These are phyloP conservation scores for Buxus sempervirens DNA, from an alignment of 164 flowering plant species.

Conservation along the genomic window DNA sequence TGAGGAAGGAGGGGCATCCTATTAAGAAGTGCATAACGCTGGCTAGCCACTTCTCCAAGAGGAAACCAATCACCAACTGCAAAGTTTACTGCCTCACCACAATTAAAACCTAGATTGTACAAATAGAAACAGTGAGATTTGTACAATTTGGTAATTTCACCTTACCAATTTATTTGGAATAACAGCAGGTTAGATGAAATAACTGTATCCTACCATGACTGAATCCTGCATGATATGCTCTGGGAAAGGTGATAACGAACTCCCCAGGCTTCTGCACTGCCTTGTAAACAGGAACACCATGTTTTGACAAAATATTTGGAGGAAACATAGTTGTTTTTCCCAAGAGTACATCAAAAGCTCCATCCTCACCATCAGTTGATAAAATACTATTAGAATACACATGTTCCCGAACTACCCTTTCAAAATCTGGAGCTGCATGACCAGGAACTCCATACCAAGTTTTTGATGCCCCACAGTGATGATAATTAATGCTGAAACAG, in stretches of 20 bases:
- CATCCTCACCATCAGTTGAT: constrained; percentile 76
- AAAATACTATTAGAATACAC: constrained; percentile 72
- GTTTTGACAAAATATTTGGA: constrained; percentile 72
- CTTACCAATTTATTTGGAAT: not conserved
- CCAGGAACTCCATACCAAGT: constrained; percentile 99
- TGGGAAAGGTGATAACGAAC: constrained; percentile 85
- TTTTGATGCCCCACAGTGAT: constrained; percentile 97
- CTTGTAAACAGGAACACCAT: constrained; percentile 79
- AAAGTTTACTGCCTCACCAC: constrained; percentile 99
- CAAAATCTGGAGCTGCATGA: constrained; percentile 80
- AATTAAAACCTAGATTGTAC: constrained; percentile 74
- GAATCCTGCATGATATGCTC: constrained; percentile 98
- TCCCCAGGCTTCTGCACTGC: constrained; percentile 98
- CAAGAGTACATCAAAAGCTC: constrained; percentile 87
- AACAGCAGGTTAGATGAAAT: too few species aligned
- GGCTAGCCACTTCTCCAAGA: constrained; percentile 82
- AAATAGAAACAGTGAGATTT: constrained; percentile 8
- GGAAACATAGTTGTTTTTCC: constrained; percentile 98
- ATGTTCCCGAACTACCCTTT: constrained; percentile 78
- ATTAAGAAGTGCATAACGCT: constrained; percentile 78
- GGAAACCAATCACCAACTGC: constrained; percentile 97
- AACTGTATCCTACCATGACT: constrained; percentile 74
- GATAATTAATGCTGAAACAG: constrained; percentile 80
- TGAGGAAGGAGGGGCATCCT: constrained; percentile 88
- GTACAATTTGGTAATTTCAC: not conserved